Conservation (phyloP, 257 asterid species). For the Solanum chaucha region DNA sequence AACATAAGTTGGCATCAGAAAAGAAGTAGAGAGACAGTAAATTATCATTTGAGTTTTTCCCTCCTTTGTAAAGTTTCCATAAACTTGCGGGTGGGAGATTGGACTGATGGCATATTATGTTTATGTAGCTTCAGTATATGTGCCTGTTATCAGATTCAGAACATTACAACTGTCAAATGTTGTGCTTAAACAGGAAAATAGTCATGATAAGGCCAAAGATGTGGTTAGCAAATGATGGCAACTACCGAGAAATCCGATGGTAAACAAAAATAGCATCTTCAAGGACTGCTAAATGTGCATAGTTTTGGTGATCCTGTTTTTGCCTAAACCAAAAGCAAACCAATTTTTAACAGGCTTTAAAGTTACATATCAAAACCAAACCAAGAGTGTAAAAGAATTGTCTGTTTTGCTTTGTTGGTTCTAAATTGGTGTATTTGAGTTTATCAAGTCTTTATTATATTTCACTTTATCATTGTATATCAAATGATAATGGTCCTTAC, state of each 20-base stretch:
- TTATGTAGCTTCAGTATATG: too few relatives aligned
- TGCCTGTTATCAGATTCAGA: too few relatives aligned
- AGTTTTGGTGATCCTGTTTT: not conserved
- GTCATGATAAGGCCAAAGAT: too few relatives aligned
- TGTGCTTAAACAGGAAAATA: too few relatives aligned
- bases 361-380: not conserved
- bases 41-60: not conserved
- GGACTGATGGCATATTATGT: too few relatives aligned
- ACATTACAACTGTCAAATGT: too few relatives aligned
- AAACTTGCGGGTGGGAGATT: slow-evolving; percentile 52
- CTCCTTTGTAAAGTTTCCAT: not conserved
- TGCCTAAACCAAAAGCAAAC: not conserved
- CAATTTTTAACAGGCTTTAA: not conserved
- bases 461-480: not conserved
- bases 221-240: too few relatives aligned
- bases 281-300: not conserved
- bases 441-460: not conserved
- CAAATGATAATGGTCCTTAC: not conserved
- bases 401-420: not conserved
- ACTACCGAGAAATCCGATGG: too few relatives aligned
- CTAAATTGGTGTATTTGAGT: not conserved
- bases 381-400: not conserved
- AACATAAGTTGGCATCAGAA: not conserved
- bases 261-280: too few relatives aligned
- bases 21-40: not conserved